A percentile compares a stretch with the other conserved stretches of the same genome.
Conservation (phyloP, 768 basidiomycete genomes). For the Amanita jacksonii region DNA sequence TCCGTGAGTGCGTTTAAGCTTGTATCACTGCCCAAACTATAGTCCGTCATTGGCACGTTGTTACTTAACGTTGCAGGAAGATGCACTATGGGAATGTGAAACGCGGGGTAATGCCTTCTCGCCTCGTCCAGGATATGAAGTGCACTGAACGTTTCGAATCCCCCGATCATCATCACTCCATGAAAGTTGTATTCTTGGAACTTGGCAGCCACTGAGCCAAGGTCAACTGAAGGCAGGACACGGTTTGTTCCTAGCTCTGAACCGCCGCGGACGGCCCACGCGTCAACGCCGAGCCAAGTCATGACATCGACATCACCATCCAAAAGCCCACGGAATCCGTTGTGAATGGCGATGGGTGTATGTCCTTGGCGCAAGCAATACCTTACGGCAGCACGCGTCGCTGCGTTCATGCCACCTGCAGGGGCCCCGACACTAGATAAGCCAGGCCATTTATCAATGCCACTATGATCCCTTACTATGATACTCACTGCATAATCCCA, state of each 20-base stretch:
- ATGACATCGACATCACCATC: constrained; percentile 82
- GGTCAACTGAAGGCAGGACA: constrained; percentile 71
- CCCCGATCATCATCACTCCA: constrained; percentile 83
- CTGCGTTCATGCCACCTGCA: constrained; percentile 98
- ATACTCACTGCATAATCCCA: constrained; percentile 76
- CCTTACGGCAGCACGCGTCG: constrained; percentile 87
- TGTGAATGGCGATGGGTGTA: constrained; percentile 85
- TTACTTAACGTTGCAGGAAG: constrained; percentile 96
- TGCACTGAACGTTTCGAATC: constrained; percentile 89
- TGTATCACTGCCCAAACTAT: constrained; percentile 94
- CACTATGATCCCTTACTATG: background rate
- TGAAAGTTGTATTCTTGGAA: constrained; percentile 83
- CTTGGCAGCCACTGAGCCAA: constrained; percentile 82
- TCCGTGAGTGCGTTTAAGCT: constrained; percentile 94
- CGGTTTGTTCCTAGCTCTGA: constrained; percentile 98
- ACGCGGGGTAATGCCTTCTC: constrained; percentile 75
- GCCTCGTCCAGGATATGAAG: constrained; percentile 72
- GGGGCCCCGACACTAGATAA: constrained; percentile 80
- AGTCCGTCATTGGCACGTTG: constrained; percentile 96
- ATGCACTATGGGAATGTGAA: constrained; percentile 94
- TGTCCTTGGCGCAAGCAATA: constrained; percentile 93
- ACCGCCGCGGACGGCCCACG: constrained; percentile 93
- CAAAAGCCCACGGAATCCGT: constrained; percentile 91
- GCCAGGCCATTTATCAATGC: background rate
- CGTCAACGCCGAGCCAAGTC: constrained; percentile 94